A percentile compares a stretch with the other conserved stretches of the same genome.
These are phyloP conservation scores for Pelargonium australe DNA, from an alignment of 441 rosid species.

Conservation along the genomic window DNA sequence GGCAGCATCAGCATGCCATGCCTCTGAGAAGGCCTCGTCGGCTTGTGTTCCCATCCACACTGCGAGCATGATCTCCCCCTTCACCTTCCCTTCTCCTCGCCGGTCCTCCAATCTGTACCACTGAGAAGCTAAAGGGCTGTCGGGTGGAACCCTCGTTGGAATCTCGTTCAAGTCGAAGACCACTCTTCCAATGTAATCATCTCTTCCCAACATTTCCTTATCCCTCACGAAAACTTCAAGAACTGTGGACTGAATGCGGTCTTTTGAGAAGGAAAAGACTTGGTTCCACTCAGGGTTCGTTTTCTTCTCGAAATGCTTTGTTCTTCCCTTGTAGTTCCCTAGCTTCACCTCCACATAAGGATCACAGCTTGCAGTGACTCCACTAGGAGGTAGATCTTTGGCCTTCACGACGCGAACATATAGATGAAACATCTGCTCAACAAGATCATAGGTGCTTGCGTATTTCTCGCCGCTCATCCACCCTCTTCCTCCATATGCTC, in stretches of 20 bases:
- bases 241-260: conserved; percentile 70
- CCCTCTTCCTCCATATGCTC: conserved; percentile 63
- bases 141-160: conserved; percentile 91
- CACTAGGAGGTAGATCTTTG: conserved; percentile 76
- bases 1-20: conserved; percentile 99
- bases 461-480: conserved; percentile 79
- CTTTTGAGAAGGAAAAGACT: conserved; percentile 93
- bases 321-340: conserved; percentile 86
- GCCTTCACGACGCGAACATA: conserved; percentile 96
- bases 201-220: conserved; percentile 66
- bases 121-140: conserved; percentile 92
- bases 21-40: conserved; percentile 95
- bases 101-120: conserved; percentile 89
- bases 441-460: conserved; percentile 90
- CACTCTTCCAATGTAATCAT: conserved; percentile 80
- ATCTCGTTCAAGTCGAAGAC: conserved; percentile 70
- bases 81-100: conserved; percentile 51
- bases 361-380: conserved; percentile 77
- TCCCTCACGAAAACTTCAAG: conserved; percentile 86
- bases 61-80: conserved; percentile 87
- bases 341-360: conserved; percentile 91
- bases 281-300: conserved; percentile 88
- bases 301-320: conserved; percentile 83
- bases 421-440: conserved; percentile 92
- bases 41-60: conserved; percentile 99